Percentiles rank a stretch among this genome's conserved stretches.
phyloP scores from a whole-genome alignment of 306 rosid genomes.

The Cucumis cinereus region DNA sequence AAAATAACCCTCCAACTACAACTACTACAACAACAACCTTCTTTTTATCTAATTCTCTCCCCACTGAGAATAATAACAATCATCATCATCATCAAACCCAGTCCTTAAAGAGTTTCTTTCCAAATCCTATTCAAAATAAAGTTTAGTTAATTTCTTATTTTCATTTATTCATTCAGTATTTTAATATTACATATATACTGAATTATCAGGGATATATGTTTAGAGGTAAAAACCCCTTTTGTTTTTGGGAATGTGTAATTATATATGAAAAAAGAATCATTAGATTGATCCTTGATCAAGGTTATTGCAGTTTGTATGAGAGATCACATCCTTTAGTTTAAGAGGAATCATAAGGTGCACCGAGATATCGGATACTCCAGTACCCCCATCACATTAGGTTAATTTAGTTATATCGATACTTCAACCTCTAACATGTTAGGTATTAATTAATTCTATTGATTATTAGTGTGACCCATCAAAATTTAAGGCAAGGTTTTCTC shows the following conservation, averaged over 20 bases:
- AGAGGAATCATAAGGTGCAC: too few relatives aligned
- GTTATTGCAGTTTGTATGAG: not conserved
- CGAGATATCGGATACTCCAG: too few relatives aligned
- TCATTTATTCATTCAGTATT: not conserved
- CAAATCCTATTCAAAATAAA: conserved; percentile 4
- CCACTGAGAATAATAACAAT: not conserved
- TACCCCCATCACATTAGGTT: too few relatives aligned
- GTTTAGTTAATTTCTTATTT: not conserved
- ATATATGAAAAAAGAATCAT: not conserved
- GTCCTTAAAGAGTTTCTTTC: not conserved
- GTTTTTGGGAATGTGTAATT: not conserved
- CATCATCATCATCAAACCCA: not conserved
- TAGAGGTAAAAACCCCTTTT: not conserved
- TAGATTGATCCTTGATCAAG: not conserved
- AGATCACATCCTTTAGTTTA: not conserved
- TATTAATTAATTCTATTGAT: not conserved
- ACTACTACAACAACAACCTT: conserved; percentile 9
- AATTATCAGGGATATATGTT: not conserved
- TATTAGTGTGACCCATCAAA: not conserved
- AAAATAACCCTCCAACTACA: conserved; percentile 29
- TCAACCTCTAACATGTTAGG: not conserved
- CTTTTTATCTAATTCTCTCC: conserved; percentile 15
- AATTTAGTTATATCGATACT: not conserved
- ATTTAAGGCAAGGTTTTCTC: not conserved
- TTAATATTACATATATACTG: not conserved